Evolutionary conservation across 2,329 filamentous ascomycete species (phyloP), one percentile per base, ranked within the genome.

Genomic region (Clonostachys sp.): DNA sequence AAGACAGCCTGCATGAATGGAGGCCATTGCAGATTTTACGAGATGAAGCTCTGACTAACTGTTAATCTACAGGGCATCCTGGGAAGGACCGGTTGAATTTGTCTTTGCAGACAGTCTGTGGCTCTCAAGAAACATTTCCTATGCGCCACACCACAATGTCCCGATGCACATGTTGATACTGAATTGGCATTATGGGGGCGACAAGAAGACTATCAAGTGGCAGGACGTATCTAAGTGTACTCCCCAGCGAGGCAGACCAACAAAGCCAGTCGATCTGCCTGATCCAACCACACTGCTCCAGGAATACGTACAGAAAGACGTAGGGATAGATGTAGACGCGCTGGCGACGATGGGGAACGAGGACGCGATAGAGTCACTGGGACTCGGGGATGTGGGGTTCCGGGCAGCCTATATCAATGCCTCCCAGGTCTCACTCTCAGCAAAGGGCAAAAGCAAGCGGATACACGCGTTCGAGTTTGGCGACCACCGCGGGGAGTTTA

Each of bases 41-140:
- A 9, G 18, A 13, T 30, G 24, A n/a, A 17, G 18, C 9, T 13
- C 41, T 30, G 10, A 12, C 13, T 40, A 17, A 16, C 34, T 36
- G 8, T 30, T 30, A 10, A 12, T 14, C 34, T 16, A 20, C 41
- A 50, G 50, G 50, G 36, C 48, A 18, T 48, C 48, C 6, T 47
- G 46, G 44, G 38, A 46, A 24, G 50, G 50, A 3, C 35, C 50
- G n/a, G 45, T 52, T 9, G 50, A 52, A 18, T 52, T 52, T 14
- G 44, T 48, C 14, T 52, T 52, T 18, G 46, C 42, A 9, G 50
- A 52, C 20, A 52, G 45, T 45, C 39, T 36, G 41, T 52, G 48
- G 48, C 39, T 52, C 5, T 49, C 50, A 7, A 30, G 50, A 30
- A 52, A 52, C 43, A 52, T 50, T 34, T 46, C 50, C 34, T 42